Base-by-base conservation (phyloP, 345 rosid genomes). In the Bruguiera sexangula region DNA sequence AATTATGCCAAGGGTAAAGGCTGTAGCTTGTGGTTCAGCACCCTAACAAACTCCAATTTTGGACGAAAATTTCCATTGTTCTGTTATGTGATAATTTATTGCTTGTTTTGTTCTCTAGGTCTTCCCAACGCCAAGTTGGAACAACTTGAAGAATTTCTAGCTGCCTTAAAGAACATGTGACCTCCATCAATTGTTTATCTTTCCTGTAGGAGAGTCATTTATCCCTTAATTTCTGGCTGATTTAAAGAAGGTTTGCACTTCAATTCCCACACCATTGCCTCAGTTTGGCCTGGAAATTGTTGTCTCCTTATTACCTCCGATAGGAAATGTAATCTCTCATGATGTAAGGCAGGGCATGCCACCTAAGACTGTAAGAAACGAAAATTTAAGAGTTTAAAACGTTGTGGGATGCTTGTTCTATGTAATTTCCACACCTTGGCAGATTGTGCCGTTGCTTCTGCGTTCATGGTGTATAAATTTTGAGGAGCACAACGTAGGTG, bases 81-180 rank as follows among this genome's bases (percentile, higher is more conserved):
- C 37, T 15, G 62, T 46, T 2, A 1, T 60, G 27, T 68, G 31
- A 46, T 65, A 13, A 39, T 66, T 71, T 11, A 18, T 43, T 57
- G 27, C 66, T 26, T 1, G 26, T 48, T 32, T 37, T 59, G 39
- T 55, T 62, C 68, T 76, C 74, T 71, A 85, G 90, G 82, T 64
- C 82, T 83, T 54, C 50, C 67, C 59, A 76, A 58, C 58, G 77
- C 57, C 19, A 84, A 84, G 27, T 71, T 86, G 79, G 90, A 86
- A 78, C 88, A 87, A 79, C 82, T 90, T 54, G 80, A 82, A 69
- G 81, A 66, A 52, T 86, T 87, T 82, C 22, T 87, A 20, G 77
- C 78, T 0, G 86, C 77, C 60, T 54, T 90, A 72, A 89, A 75
- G 85, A 82, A 79, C 26, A 70, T 80, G 73, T 86, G 82, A 86